Conservation (phyloP, 2,329 filamentous ascomycete species). For the Bertia moriformis region DNA sequence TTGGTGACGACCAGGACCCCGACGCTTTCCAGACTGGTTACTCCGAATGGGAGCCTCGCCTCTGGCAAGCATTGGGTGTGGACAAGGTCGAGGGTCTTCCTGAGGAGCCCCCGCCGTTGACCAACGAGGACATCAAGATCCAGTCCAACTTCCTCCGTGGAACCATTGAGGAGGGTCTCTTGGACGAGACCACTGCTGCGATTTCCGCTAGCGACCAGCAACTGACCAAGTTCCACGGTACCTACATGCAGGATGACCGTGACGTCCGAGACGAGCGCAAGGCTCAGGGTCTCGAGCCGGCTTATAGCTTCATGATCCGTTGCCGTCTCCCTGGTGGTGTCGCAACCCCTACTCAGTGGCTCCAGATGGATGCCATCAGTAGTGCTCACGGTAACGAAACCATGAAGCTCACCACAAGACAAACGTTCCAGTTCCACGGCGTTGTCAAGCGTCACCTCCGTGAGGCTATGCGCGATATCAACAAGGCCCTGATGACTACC, state of each 20-base stretch:
- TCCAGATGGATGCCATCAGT: slow-evolving; percentile 96
- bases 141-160: slow-evolving; percentile 88
- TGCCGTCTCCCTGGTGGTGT: slow-evolving; percentile 84
- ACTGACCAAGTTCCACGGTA: slow-evolving; percentile 97
- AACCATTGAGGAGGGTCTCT: slow-evolving; percentile 80
- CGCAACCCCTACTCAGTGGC: slow-evolving; percentile 80
- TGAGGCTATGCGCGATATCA: slow-evolving; percentile 94
- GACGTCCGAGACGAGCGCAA: slow-evolving; percentile 93
- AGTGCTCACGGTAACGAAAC: slow-evolving; percentile 84
- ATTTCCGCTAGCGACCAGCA: slow-evolving; percentile 84
- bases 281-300: slow-evolving; percentile 92
- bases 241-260: slow-evolving; percentile 98
- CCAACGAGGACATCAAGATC: slow-evolving; percentile 97
- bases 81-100: slow-evolving; percentile 88
- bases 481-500: slow-evolving; percentile 88
- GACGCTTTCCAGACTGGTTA: slow-evolving; percentile 94
- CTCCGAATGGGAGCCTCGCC: slow-evolving; percentile 83
- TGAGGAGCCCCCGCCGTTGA: slow-evolving; percentile 85
- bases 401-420: slow-evolving; percentile 95
- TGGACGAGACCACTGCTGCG: slow-evolving; percentile 68
- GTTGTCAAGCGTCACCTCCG: slow-evolving; percentile 92
- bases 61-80: slow-evolving; percentile 86
- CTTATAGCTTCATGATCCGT: slow-evolving; percentile 98
- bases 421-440: slow-evolving; percentile 99
- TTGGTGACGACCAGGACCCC: slow-evolving; percentile 94